These are phyloP conservation scores for Colletotrichum acutatum DNA, from an alignment of 2,329 filamentous ascomycete genomes.

Conservation along the genomic window DNA sequence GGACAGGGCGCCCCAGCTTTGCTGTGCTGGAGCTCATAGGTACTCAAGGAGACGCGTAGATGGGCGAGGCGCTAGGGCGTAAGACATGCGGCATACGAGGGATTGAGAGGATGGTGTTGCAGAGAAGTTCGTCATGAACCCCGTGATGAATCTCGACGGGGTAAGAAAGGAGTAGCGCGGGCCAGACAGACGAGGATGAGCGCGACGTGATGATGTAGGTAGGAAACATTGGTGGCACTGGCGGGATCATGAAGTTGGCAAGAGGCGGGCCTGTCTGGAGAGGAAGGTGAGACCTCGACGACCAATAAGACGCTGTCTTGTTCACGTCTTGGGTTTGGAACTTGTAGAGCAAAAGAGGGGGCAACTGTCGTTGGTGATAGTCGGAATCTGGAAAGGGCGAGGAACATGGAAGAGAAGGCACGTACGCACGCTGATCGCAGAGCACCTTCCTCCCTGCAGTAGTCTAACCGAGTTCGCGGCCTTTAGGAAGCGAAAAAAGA, in stretches of 20 bases:
- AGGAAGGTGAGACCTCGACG: background rate
- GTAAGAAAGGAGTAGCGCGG: background rate
- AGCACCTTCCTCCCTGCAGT: background rate
- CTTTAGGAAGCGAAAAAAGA: background rate
- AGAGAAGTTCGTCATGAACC: background rate
- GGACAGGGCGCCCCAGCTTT: background rate
- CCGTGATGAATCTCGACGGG: background rate
- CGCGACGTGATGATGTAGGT: background rate
- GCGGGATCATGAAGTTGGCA: background rate
- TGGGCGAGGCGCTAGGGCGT: background rate
- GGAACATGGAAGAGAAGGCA: background rate
- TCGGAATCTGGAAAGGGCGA: background rate
- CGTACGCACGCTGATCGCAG: background rate
- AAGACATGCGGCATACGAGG: background rate
- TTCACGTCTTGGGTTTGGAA: background rate
- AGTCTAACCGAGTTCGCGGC: background rate
- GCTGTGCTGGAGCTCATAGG: background rate
- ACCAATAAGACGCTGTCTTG: background rate
- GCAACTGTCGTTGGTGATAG: background rate
- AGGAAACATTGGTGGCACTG: background rate
- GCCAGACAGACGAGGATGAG: background rate
- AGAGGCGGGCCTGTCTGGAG: background rate
- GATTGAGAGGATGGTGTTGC: background rate
- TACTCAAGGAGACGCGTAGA: background rate
- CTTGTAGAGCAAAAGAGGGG: background rate